A percentile compares a stretch with the other conserved stretches of the same genome.
Conservation (phyloP, 129 eudicot genomes). For the Artemisia argyi region DNA sequence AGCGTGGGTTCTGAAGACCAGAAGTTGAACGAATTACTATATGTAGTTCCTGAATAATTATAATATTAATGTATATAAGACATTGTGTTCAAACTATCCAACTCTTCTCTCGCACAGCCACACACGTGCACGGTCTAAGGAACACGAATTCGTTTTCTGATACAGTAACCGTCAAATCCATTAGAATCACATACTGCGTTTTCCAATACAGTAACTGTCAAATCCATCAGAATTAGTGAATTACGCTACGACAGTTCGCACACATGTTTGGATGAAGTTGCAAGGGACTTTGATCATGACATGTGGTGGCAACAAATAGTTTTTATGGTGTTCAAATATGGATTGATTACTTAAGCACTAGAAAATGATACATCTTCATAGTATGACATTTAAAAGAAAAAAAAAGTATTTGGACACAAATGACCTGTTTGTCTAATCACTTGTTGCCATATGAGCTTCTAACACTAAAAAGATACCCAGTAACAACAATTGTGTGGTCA, state of each 20-base stretch:
- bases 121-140: neutral
- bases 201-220: neutral
- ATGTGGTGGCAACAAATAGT: neutral
- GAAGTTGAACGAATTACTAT: constrained; percentile 18
- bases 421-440: constrained; percentile 31
- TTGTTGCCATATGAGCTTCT: constrained; percentile 45
- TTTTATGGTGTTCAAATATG: neutral
- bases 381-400: constrained; percentile 1
- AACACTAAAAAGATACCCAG: constrained; percentile 52
- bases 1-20: constrained; percentile 16
- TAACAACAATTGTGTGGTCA: constrained; percentile 23
- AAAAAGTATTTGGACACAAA: constrained; percentile 7
- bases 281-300: neutral
- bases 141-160: neutral
- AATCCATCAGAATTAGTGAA: neutral
- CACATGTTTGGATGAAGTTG: neutral
- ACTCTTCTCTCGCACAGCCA: constrained; percentile 1
- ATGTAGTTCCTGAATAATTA: constrained; percentile 23
- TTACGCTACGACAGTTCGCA: neutral
- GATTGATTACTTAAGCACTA: neutral
- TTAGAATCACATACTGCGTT: neutral
- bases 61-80: constrained; percentile 29
- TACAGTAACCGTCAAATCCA: neutral
- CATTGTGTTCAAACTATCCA: constrained; percentile 5
- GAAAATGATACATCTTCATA: neutral